Conservation (phyloP, 306 rosid species). For the Delonix regia region DNA sequence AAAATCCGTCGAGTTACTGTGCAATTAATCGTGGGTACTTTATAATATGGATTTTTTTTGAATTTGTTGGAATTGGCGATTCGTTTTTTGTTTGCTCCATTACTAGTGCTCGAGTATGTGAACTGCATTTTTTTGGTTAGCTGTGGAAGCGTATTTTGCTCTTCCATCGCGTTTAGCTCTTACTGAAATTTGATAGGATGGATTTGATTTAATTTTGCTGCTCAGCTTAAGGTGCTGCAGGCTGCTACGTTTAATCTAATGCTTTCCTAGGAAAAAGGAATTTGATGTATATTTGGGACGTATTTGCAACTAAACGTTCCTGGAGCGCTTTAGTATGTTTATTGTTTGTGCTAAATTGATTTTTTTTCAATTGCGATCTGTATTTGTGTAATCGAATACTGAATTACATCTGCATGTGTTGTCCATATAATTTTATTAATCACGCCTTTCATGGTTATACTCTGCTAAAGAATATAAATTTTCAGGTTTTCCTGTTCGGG, state of each 20-base stretch:
- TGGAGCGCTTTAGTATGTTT: not conserved
- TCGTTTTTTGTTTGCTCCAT: not conserved
- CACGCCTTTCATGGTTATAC: not conserved
- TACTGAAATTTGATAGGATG: not conserved
- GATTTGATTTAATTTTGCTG: not conserved
- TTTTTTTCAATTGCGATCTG: not conserved
- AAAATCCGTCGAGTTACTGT: not conserved
- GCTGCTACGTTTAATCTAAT: not conserved
- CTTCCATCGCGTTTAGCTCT: not conserved
- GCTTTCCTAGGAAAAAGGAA: not conserved
- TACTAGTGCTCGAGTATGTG: not conserved
- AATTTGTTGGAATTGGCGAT: not conserved
- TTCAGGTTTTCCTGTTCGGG: not conserved
- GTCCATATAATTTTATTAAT: not conserved
- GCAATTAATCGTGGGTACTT: not conserved
- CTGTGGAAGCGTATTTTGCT: not conserved
- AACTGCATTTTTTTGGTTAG: not conserved
- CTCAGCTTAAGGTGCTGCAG: not conserved
- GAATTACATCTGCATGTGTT: not conserved
- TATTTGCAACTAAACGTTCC: not conserved
- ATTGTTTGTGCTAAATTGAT: not conserved
- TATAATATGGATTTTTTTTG: not conserved
- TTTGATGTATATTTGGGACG: not conserved
- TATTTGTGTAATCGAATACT: not conserved
- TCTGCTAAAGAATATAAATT: not conserved